Conservation (phyloP, 2,329 filamentous ascomycete genomes). For the Neopestalotiopsis clavispora region DNA sequence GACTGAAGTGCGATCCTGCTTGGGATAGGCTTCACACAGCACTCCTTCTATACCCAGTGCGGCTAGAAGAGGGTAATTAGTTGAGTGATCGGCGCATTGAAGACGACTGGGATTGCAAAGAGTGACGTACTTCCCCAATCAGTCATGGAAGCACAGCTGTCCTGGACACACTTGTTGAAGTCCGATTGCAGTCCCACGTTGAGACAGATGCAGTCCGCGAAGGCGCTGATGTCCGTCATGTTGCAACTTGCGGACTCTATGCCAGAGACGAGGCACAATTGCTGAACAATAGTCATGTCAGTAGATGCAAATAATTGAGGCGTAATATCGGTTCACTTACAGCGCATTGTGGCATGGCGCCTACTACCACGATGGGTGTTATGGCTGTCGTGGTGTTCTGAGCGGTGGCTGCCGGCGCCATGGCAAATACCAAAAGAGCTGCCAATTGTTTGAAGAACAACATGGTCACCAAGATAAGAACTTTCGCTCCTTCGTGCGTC, state of each 20-base stretch:
- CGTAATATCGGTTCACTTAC: background rate
- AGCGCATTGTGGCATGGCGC: conserved; percentile 2
- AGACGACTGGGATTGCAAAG: background rate
- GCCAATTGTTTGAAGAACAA: background rate
- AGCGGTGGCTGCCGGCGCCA: background rate
- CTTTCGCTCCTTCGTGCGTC: background rate
- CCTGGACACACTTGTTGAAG: conserved; percentile 11
- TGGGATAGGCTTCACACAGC: conserved; percentile 3
- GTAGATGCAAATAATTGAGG: background rate
- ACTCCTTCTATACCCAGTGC: background rate
- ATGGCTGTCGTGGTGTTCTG: background rate
- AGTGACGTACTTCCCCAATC: conserved; percentile 1
- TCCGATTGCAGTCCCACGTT: conserved; percentile 6
- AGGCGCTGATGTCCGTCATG: background rate
- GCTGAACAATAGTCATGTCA: background rate
- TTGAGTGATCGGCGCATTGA: background rate
- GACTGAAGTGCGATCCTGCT: background rate
- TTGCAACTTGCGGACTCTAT: background rate
- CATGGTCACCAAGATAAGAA: background rate
- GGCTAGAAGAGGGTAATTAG: background rate
- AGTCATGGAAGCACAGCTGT: background rate
- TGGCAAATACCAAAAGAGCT: background rate
- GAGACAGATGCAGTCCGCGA: conserved; percentile 3
- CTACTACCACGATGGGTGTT: background rate
- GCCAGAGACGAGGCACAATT: background rate